phyloP scores from a whole-genome alignment of 495 filamentous ascomycete species.

The Penicillium angulare region DNA sequence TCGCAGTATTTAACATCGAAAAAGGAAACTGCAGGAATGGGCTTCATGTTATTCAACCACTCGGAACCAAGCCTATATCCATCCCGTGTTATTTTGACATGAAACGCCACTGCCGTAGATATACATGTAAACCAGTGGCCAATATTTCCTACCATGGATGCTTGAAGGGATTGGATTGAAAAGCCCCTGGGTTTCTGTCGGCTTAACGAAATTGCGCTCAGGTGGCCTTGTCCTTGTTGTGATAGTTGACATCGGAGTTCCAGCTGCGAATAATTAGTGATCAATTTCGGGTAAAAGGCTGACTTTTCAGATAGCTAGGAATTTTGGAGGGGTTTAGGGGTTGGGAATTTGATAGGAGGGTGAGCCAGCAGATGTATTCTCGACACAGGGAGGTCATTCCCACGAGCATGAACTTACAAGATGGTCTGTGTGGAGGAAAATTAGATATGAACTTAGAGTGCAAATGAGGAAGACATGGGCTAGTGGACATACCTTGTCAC shows the following conservation, averaged over 20 bases:
- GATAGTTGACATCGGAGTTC: constrained; percentile 93
- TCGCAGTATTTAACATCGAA: neutral
- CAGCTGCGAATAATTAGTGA: constrained; percentile 58
- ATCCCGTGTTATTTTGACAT: constrained; percentile 11
- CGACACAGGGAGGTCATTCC: too few relatives aligned
- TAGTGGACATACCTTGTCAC: constrained; percentile 72
- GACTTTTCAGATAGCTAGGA: too few relatives aligned
- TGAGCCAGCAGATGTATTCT: too few relatives aligned
- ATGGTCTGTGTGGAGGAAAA: constrained; percentile 45
- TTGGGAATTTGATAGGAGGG: too few relatives aligned
- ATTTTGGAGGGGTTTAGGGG: too few relatives aligned
- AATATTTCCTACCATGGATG: constrained; percentile 8
- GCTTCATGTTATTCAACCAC: constrained; percentile 20
- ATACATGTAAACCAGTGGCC: constrained; percentile 22
- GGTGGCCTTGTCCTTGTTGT: constrained; percentile 79
- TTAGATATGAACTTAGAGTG: too few relatives aligned
- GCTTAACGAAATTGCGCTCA: constrained; percentile 32
- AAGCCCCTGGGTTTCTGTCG: constrained; percentile 1
- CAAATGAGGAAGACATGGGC: too few relatives aligned
- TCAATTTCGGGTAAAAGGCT: too few relatives aligned
- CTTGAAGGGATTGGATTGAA: constrained; percentile 3
- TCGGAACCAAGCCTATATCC: constrained; percentile 5
- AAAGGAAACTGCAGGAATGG: constrained; percentile 15
- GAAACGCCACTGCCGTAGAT: constrained; percentile 22
- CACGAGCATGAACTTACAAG: too few relatives aligned